These are phyloP conservation scores for Calendula officinalis DNA, from an alignment of 129 eudicot genomes.

Conservation along the genomic window DNA sequence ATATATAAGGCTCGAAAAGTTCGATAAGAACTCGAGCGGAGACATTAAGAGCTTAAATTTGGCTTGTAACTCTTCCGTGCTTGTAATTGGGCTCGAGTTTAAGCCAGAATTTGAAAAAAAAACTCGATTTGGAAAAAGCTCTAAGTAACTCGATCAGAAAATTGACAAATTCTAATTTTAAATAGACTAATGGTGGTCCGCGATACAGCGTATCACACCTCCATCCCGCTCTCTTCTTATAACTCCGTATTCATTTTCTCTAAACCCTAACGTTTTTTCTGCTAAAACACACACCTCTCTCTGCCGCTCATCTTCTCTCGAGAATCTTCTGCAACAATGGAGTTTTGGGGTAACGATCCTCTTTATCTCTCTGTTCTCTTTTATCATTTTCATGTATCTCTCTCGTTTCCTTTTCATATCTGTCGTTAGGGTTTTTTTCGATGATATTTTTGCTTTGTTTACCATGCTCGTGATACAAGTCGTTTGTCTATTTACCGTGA, in stretches of 20 bases:
- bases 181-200: constrained; percentile 23
- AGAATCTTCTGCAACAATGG: constrained; percentile 44
- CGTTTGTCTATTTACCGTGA: not conserved
- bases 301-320: constrained; percentile 34
- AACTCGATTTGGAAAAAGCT: too few relatives aligned
- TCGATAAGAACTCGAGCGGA: too few relatives aligned
- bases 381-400: not conserved
- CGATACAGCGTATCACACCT: constrained; percentile 31
- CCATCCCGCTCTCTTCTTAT: constrained; percentile 34
- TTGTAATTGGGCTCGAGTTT: too few relatives aligned
- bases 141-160: too few relatives aligned
- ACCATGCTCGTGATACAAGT: not conserved
- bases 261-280: constrained; percentile 31
- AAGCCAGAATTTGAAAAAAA: too few relatives aligned
- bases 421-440: not conserved
- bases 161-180: constrained; percentile 12
- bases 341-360: constrained; percentile 63
- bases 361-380: not conserved
- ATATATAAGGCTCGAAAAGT: too few relatives aligned
- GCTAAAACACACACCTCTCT: constrained; percentile 19
- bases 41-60: not conserved
- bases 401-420: not conserved
- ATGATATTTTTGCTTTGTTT: not conserved
- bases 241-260: constrained; percentile 22
- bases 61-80: too few relatives aligned